Percentiles rank a stretch among this genome's conserved stretches.
phyloP scores from a whole-genome alignment of 2,329 filamentous ascomycete genomes.

The Neophaeococcomyces mojaviensis region DNA sequence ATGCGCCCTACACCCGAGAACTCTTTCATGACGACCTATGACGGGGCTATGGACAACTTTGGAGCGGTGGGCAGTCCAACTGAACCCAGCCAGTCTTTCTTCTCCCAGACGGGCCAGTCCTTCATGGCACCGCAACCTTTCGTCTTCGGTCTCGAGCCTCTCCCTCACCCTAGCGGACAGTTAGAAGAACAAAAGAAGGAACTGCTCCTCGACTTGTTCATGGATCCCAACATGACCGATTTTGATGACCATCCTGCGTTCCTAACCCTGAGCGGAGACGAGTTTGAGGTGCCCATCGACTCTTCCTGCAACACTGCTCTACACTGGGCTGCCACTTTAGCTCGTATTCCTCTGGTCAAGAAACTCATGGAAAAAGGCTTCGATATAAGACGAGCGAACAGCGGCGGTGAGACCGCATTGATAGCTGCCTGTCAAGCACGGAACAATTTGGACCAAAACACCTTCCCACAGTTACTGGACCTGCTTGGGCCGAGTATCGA shows the following conservation, averaged over 20 bases:
- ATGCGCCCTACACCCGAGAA: conserved; percentile 28
- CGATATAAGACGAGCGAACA: conserved; percentile 80
- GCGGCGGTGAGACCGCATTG: conserved; percentile 80
- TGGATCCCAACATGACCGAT: conserved; percentile 64
- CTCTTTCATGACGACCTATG: conserved; percentile 33
- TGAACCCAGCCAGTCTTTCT: conserved; percentile 41
- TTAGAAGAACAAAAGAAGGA: conserved; percentile 73
- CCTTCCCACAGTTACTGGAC: conserved; percentile 84
- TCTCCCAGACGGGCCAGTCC: conserved; percentile 29
- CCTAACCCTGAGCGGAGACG: conserved; percentile 63
- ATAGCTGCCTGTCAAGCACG: conserved; percentile 90
- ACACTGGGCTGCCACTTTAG: conserved; percentile 92
- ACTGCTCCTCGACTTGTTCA: conserved; percentile 73
- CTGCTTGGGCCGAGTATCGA: conserved; percentile 85
- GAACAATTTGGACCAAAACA: conserved; percentile 85
- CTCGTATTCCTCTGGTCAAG: conserved; percentile 72
- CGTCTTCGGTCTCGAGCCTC: conserved; percentile 32
- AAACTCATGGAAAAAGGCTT: conserved; percentile 77
- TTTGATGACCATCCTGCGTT: conserved; percentile 70
- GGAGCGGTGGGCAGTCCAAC: conserved; percentile 31
- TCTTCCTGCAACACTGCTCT: conserved; percentile 76
- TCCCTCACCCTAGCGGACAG: conserved; percentile 48
- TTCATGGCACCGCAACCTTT: conserved; percentile 16
- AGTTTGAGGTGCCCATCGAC: conserved; percentile 90
- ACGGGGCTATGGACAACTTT: conserved; percentile 17